Conservation (phyloP, 345 rosid genomes). For the Aquilaria malaccensis region DNA sequence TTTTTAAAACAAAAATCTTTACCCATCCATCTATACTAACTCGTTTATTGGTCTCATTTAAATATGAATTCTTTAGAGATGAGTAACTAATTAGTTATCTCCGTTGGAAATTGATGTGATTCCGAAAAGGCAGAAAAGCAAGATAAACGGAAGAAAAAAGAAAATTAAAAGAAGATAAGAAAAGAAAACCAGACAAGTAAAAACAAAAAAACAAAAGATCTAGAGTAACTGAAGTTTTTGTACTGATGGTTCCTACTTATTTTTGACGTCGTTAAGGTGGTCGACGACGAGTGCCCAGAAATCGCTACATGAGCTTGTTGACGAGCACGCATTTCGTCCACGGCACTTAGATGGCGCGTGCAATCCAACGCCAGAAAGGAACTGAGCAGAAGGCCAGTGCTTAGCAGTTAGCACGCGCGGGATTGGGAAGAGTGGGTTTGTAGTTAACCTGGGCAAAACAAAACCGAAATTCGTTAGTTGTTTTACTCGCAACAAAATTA, state of each 20-base stretch:
- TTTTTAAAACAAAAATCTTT: too few species aligned
- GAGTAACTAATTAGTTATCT: too few species aligned
- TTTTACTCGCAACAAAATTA: slow-evolving; percentile 24
- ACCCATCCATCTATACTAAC: too few species aligned
- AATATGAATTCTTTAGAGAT: too few species aligned
- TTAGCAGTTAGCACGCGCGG: slow-evolving; percentile 16
- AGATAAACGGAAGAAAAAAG: background rate
- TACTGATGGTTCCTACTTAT: slow-evolving; percentile 22
- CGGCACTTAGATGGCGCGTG: slow-evolving; percentile 4
- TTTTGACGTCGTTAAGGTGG: slow-evolving; percentile 28
- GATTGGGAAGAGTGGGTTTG: background rate
- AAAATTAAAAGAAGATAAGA: slow-evolving; percentile 6
- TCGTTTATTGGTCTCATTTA: too few species aligned
- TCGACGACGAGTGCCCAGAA: slow-evolving; percentile 21
- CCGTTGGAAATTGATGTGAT: too few species aligned
- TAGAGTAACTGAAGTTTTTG: slow-evolving; percentile 29
- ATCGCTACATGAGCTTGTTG: slow-evolving; percentile 27
- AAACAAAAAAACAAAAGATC: slow-evolving; percentile 11
- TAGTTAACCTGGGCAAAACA: slow-evolving; percentile 1
- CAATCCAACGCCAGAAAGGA: background rate
- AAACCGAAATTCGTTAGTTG: slow-evolving; percentile 37
- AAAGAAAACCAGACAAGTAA: background rate
- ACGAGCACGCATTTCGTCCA: background rate
- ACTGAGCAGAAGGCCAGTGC: slow-evolving; percentile 3
- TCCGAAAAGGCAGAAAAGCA: too few species aligned